A percentile compares a stretch with the other conserved stretches of the same genome.
These are phyloP conservation scores for Simplicillium aogashimaense DNA, from an alignment of 2,329 filamentous ascomycete species.

Conservation along the genomic window DNA sequence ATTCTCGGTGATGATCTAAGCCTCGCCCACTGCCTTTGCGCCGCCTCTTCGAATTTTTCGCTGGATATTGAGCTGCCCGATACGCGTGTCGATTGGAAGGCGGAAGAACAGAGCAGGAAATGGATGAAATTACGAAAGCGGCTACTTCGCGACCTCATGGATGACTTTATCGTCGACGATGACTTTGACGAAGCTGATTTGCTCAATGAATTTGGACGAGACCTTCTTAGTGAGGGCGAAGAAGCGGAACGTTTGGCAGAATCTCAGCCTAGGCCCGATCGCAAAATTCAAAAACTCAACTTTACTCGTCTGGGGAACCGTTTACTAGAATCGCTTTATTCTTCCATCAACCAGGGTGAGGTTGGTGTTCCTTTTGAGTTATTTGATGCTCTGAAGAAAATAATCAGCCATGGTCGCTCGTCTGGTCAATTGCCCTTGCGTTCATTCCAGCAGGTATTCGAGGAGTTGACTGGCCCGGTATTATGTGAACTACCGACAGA, in stretches of 20 bases:
- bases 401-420: too few relatives aligned
- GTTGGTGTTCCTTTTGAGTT: slow-evolving; percentile 2
- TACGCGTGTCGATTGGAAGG: slow-evolving; percentile 15
- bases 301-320: too few relatives aligned
- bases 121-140: slow-evolving; percentile 18
- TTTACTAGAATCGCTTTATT: too few relatives aligned
- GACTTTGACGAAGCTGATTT: too few relatives aligned
- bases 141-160: slow-evolving; percentile 10
- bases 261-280: too few relatives aligned
- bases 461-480: not conserved
- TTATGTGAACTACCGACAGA: slow-evolving; percentile 8
- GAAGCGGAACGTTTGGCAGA: too few relatives aligned
- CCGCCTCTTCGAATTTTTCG: slow-evolving; percentile 12
- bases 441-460: slow-evolving; percentile 3
- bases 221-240: slow-evolving; percentile 14
- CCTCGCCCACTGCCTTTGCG: slow-evolving; percentile 28
- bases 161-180: too few relatives aligned
- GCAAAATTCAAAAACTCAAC: too few relatives aligned
- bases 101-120: slow-evolving; percentile 12
- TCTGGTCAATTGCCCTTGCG: not conserved
- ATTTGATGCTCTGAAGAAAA: too few relatives aligned
- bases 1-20: slow-evolving; percentile 31
- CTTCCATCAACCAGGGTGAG: too few relatives aligned
- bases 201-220: slow-evolving; percentile 12
- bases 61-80: slow-evolving; percentile 18